Conservation (phyloP, 768 basidiomycete species). For the Holtermannia corniformis region DNA sequence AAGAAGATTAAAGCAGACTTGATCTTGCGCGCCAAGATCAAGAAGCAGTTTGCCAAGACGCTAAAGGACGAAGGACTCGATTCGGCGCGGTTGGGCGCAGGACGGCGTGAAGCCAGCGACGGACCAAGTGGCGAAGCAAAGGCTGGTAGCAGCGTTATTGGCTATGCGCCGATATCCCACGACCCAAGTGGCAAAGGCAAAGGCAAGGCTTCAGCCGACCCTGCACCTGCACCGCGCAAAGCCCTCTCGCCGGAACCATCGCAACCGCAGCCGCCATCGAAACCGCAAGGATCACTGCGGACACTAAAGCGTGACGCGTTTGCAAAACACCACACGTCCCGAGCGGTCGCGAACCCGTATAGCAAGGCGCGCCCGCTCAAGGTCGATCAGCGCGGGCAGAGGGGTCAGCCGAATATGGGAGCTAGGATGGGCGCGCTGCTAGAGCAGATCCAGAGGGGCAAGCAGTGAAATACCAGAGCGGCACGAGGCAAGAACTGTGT, state of each 20-base stretch:
- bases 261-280: constrained; percentile 1
- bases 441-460: constrained; percentile 60
- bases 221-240: constrained; percentile 5
- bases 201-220: constrained; percentile 1
- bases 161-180: too few species aligned
- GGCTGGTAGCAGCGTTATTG: constrained; percentile 5
- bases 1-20: constrained; percentile 40
- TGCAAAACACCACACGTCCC: constrained; percentile 21
- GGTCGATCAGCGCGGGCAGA: constrained; percentile 21
- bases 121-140: constrained; percentile 3
- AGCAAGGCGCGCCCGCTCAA: constrained; percentile 2
- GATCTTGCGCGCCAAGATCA: constrained; percentile 37
- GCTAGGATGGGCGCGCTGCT: constrained; percentile 76
- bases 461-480: too few species aligned
- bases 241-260: constrained; percentile 16
- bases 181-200: constrained; percentile 5
- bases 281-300: constrained; percentile 14
- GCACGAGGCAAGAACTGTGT: too few species aligned
- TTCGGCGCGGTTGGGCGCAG: constrained; percentile 54
- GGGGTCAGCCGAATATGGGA: constrained; percentile 65
- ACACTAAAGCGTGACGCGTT: constrained; percentile 32
- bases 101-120: constrained; percentile 18
- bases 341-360: neutral
- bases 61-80: constrained; percentile 74
- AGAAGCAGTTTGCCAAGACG: constrained; percentile 52